Evolutionary conservation across 78 protist species (phyloP).

Genomic region (Emiliania huxleyi): DNA sequence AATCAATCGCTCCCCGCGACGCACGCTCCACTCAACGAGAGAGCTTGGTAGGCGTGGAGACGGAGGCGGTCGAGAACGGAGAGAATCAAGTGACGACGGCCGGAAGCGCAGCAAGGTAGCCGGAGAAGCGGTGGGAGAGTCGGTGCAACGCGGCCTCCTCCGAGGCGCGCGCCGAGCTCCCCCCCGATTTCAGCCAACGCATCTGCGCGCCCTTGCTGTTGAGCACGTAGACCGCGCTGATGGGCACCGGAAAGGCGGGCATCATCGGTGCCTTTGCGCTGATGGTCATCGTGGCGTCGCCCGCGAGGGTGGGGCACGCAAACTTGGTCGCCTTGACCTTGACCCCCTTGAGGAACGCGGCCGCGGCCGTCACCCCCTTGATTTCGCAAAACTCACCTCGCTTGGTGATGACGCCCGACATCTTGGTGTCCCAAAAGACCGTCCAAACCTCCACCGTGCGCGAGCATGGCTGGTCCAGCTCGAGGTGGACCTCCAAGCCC

Average conservation of each 20-base stretch:
- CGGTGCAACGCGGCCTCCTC: too few species aligned
- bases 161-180: too few species aligned
- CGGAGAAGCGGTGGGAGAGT: too few species aligned
- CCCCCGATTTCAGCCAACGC: not conserved
- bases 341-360: not conserved
- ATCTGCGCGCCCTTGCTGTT: not conserved
- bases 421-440: not conserved
- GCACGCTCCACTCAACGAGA: too few species aligned
- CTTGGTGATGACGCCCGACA: not conserved
- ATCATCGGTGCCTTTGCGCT: not conserved
- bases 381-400: not conserved
- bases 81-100: too few species aligned
- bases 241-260: not conserved
- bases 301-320: not conserved
- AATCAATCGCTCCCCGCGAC: too few species aligned
- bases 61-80: too few species aligned
- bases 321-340: not conserved
- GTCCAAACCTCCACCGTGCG: not conserved
- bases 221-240: not conserved
- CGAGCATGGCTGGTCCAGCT: not conserved
- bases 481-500: not conserved
- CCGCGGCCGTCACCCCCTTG: not conserved
- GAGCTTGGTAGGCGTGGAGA: too few species aligned
- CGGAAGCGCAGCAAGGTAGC: too few species aligned
- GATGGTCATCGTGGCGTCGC: not conserved